Evolutionary conservation across 192 early-diverging fungal species (phyloP), one percentile per base, ranked within the genome.

Genomic region (Coemansia sp.): DNA sequence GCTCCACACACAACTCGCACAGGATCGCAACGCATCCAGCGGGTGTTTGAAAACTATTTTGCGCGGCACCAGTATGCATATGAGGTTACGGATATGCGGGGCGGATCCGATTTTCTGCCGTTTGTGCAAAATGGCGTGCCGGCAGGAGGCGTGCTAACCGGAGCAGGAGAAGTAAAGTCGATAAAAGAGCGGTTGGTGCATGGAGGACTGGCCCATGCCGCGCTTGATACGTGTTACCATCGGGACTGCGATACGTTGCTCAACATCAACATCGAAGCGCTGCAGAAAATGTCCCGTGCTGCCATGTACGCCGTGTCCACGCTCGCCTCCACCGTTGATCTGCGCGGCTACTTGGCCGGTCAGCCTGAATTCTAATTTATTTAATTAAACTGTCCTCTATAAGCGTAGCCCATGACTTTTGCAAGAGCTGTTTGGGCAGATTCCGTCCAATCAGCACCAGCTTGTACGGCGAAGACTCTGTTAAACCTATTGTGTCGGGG

Each of bases 191-290:
- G 84, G 12, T 66, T 58, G 7, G 64, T 61, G n/a, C 85, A 85
- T 29, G 87, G 88, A 35, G 88, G 88, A 7, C 67, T 87, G 64
- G 87, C 88, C 0, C 82, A 85, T 50, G 85, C 84, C 0, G 74
- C 88, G 15, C 72, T 87, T 25, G 88, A 90, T 21, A 81, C 87
- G 19, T 90, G 88, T 71, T 88, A 90, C 56, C 88, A 90, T 60
- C 81, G 86, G 56, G 72, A 84, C 58, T 90, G 88, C 69, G 88
- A 90, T 65, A 84, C 81, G 0, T 27, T 87, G 4, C 77, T 86
- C n/a, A 88, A 90, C 65, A 72, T 90, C 23, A 86, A 81, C 67
- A 74, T 84, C 50, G 69, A 74, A 9, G 88, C 85, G 4, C 66
- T 90, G 25, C 47, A 67, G 54, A 63, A 50, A 19, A 79, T 83